Base-by-base conservation (phyloP, 129 eudicot genomes). In the Flaveria sonorensis region DNA sequence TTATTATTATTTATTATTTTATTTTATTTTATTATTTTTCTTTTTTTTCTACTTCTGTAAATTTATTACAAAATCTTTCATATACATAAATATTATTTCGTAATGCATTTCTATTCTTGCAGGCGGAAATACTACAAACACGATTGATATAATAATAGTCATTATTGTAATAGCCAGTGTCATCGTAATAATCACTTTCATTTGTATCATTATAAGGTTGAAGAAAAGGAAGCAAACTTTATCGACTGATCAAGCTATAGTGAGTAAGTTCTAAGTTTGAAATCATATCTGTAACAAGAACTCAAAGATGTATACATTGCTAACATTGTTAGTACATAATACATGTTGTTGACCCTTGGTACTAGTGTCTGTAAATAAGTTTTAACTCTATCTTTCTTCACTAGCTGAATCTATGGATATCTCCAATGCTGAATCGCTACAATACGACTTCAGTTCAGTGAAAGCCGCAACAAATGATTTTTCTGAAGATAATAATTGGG, bases 361-460 rank as follows among this genome's bases (percentile, higher is more conserved):
- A 36, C 7, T 32, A 18, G 6, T 55, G 14, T 55, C 26, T 19
- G 13, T 55, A 18, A 52, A 52, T 23, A 14, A 19, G 13, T 21
- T 59, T 21, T 59, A 21, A 21, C 6, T 59, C 7, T 21, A 0
- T 60, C 40, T 61, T 61, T 61, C 67, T 61, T 61, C 28, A 24
- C 67, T 13, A 61, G 67, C 18, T 61, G 67, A 61, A 61, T 12
- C 42, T 61, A 28, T 61, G 42, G 40, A 61, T 61, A 61, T 61
- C 24, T 24, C 7, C 67, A 26, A 61, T 61, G 40, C 18, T 4
- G 67, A 61, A 28, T 61, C 67, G 26, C 28, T 61, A 1, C 67
- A 26, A 26, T 61, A 61, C 67, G 11, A 24, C 67, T 61, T 61
- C 26, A 26, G 18, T 24, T 12, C 13, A 24, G 67, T 61, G 40